Percentiles rank a stretch among this genome's conserved stretches.
Evolutionary conservation across 306 rosid genomes (phyloP).

Genomic region (Begonia peltatifolia): DNA sequence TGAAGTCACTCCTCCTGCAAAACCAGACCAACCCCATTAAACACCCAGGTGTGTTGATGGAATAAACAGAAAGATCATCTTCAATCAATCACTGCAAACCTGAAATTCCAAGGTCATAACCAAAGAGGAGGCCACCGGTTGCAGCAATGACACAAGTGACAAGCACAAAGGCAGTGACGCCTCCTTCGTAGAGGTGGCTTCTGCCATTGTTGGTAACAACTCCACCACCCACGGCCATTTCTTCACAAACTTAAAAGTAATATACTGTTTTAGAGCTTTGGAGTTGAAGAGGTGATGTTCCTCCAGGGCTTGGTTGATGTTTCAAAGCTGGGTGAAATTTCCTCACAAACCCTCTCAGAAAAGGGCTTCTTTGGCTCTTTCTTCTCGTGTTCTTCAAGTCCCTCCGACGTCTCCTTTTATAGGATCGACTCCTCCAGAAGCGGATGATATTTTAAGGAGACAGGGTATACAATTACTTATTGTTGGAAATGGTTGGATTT

Average conservation of each 20-base stretch:
- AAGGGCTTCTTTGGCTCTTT: too few relatives aligned
- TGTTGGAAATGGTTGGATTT: too few relatives aligned
- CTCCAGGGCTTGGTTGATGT: background rate
- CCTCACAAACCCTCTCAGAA: too few relatives aligned
- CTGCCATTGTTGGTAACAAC: background rate
- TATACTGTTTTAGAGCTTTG: background rate
- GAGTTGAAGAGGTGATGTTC: background rate
- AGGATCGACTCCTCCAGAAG: too few relatives aligned
- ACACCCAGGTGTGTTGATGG: background rate
- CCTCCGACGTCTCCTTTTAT: too few relatives aligned
- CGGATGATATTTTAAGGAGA: too few relatives aligned
- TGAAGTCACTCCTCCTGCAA: conserved; percentile 27
- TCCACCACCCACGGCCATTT: conserved; percentile 16
- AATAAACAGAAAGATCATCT: background rate
- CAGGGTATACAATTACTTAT: too few relatives aligned
- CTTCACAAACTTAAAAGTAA: background rate
- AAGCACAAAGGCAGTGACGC: conserved; percentile 11
- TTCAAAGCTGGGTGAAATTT: background rate
- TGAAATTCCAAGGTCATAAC: conserved; percentile 29
- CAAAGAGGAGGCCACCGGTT: conserved; percentile 23
- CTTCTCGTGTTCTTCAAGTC: background rate
- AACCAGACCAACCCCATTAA: background rate
- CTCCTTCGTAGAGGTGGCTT: conserved; percentile 11
- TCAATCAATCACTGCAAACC: conserved; percentile 4
- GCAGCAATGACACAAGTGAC: conserved; percentile 17